Base-by-base conservation (phyloP, 2,329 filamentous ascomycete species). In the Fusarium annulatum region DNA sequence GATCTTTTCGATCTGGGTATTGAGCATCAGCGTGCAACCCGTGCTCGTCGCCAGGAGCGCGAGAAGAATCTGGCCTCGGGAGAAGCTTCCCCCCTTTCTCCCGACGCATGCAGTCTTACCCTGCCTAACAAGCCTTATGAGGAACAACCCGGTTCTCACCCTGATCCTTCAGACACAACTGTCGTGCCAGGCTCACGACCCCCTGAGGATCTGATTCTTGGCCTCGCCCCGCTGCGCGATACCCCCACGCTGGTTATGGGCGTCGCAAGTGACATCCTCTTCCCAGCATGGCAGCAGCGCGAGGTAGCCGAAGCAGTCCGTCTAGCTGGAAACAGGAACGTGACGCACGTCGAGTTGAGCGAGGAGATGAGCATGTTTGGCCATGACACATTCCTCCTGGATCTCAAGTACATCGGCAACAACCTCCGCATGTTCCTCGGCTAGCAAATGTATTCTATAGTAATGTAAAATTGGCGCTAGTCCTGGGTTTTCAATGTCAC, bases 281-380 rank as follows among this genome's bases (percentile, higher is more conserved):
- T 99, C 84, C 96, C 96, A 0, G 95, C 96, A 1, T 99, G 96
- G 96, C 96, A 99, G 85, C 96, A 99, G 85, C 90, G 94, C 60
- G 96, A 99, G 82, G 92, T 99, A 70, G 96, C 95, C 7, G 92
- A 96, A 79, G 93, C 96, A 6, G 85, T 99, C 72, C 89, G 91
- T 67, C 88, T 89, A 39, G 89, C 89, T 1, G 96, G 96, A 2
- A 98, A 97, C 79, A 87, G 89, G 69, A 90, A 89, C 38, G 95
- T 99, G 2, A 92, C 91, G 49, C 95, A 99, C 82, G 89, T 96
- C 19, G 96, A 99, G 85, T 85, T 99, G 56, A 96, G 95, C 39
- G 94, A 98, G 84, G 95, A 98, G 84, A 90, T 96, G 82, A 97
- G 95, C 78, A 84, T 97, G 77, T 99, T 99, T 81, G 96, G 96